phyloP scores from a whole-genome alignment of 2,329 filamentous ascomycete species.

The Talaromyces sp. region DNA sequence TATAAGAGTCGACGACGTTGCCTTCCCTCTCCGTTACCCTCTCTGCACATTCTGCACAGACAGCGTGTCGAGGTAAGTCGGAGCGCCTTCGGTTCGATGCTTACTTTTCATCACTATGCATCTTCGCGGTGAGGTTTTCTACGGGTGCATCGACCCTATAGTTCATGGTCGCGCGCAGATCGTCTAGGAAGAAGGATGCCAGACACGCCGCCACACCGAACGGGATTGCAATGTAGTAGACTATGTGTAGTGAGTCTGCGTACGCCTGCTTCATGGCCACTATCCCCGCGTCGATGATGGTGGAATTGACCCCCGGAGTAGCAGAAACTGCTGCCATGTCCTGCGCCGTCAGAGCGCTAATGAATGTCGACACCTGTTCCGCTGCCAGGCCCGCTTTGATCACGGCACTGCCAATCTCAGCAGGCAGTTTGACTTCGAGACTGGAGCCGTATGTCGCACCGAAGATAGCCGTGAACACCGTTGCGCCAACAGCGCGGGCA shows the following conservation, averaged over 20 bases:
- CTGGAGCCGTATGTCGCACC: background rate
- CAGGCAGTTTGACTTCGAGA: background rate
- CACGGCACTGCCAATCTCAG: background rate
- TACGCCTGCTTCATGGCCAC: conserved; percentile 4
- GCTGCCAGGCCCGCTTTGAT: background rate
- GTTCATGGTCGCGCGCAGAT: background rate
- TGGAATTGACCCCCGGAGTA: background rate
- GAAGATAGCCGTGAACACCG: conserved; percentile 3
- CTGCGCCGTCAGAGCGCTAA: background rate
- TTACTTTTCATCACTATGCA: background rate
- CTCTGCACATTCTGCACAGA: background rate
- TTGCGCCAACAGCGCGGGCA: background rate
- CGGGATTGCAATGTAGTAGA: background rate
- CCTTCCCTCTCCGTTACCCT: background rate
- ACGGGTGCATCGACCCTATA: conserved; percentile 4
- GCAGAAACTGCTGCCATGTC: background rate
- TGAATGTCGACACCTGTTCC: background rate
- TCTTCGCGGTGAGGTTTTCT: background rate
- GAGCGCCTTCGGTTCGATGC: background rate
- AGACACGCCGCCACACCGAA: conserved; percentile 1
- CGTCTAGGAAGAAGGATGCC: background rate
- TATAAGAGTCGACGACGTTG: no score
- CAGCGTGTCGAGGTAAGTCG: background rate
- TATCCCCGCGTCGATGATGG: background rate
- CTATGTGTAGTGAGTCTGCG: background rate